These are phyloP conservation scores for Boletus subcaerulescens DNA, from an alignment of 768 basidiomycete genomes.

Conservation along the genomic window DNA sequence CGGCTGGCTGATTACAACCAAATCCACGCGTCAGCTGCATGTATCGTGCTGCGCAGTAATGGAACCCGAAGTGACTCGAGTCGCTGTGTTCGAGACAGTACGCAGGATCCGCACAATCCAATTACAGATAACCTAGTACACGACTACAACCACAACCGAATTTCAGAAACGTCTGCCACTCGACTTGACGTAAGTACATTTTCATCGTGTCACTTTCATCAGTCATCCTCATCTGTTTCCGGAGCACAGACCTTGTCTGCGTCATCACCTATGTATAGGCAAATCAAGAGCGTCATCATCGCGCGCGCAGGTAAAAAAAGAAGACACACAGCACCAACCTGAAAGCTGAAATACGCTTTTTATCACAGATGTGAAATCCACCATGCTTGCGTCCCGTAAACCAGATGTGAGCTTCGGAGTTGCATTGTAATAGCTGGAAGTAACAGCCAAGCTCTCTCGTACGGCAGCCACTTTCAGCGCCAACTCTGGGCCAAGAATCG, in stretches of 20 bases:
- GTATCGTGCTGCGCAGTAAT: background rate
- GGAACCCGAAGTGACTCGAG: background rate
- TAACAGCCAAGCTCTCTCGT: conserved; percentile 13
- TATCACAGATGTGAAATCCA: conserved; percentile 18
- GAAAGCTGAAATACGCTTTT: conserved; percentile 6
- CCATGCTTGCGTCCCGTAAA: background rate
- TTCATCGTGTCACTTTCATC: no score
- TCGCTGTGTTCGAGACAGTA: background rate
- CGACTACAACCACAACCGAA: background rate
- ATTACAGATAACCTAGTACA: conserved; percentile 3
- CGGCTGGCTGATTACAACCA: conserved; percentile 3
- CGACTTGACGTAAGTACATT: conserved; percentile 8
- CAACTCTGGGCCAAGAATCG: conserved; percentile 14
- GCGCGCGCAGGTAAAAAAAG: background rate
- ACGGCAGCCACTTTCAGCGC: conserved; percentile 21
- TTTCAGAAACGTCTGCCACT: background rate
- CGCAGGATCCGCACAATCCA: background rate
- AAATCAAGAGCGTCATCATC: background rate
- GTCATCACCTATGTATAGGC: background rate
- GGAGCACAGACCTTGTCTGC: background rate
- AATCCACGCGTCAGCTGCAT: conserved; percentile 12
- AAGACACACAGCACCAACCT: background rate
- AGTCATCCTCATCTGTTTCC: no score
- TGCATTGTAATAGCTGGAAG: rapidly evolving
- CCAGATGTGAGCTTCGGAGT: background rate